Evolutionary conservation across 2,329 filamentous ascomycete species (phyloP), one percentile per base, ranked within the genome.

Genomic region (Onygena corvina): DNA sequence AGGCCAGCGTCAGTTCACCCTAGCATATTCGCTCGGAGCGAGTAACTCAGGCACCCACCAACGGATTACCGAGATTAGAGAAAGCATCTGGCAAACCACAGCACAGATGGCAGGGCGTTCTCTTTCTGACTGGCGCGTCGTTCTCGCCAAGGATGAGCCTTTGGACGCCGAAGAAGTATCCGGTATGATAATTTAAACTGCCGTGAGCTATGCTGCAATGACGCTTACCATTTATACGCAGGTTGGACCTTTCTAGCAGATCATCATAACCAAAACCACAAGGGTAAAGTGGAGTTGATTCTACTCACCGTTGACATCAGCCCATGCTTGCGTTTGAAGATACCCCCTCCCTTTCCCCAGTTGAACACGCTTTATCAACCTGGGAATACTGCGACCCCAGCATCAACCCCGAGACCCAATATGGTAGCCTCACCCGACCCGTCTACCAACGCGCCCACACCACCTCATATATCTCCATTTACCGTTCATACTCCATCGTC

Each of bases 61-160:
- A 46, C 51, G 58, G 9, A 68, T 77, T 48, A 61, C 64, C 3
- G 74, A 78, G 27, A 66, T 79, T 9, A 71, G 74, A 11, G 67
- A 67, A 53, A 76, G 80, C 47, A 73, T 81, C 2, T 80, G 77
- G 75, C 67, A 71, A 23, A 72, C 72, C 8, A 80, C 76, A 0
- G 64, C 71, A 36, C 72, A 74, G 30, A 73, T 81, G 14, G 66
- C 80, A 56, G 68, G 72, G 14, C 70, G 67, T 38, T 65, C 71
- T 45, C 69, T 72, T 51, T 70, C 73, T 4, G 69, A 69, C 7
- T 80, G 77, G 76, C 73, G 73, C 20, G 60, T 81, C 3, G 72
- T 76, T 47, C 64, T 81, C 35, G 73, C 72, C 2, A 73, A 70
- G 57, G 68, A 69, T 3, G 76, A 75, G 5, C 65, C 70, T 20